A percentile compares a stretch with the other conserved stretches of the same genome.
Conservation (phyloP, 768 basidiomycete genomes). For the Naganishia onofrii region DNA sequence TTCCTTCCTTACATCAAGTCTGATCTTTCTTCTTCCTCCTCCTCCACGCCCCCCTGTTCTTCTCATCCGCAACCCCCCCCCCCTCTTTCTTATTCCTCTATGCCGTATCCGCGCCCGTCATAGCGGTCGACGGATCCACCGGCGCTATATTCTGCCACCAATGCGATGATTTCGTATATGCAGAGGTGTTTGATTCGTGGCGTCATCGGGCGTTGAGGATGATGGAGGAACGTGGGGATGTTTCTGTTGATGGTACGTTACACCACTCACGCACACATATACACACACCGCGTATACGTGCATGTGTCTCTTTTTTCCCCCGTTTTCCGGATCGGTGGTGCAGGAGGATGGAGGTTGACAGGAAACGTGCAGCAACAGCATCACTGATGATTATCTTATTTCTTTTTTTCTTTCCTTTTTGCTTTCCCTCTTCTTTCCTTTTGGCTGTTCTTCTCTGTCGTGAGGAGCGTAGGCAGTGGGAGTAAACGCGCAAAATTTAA, state of each 20-base stretch:
- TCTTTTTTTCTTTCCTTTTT: too few species aligned
- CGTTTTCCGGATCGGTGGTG: too few species aligned
- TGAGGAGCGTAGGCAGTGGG: constrained; percentile 35
- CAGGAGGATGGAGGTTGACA: too few species aligned
- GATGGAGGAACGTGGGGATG: constrained; percentile 60
- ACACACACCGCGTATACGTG: too few species aligned
- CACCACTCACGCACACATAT: too few species aligned
- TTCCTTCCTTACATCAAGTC: neutral
- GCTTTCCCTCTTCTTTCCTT: too few species aligned
- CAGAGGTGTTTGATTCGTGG: constrained; percentile 58
- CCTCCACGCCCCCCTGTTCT: too few species aligned
- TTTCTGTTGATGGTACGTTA: constrained; percentile 22
- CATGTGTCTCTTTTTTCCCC: neutral
- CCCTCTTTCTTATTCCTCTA: too few species aligned
- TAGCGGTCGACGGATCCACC: constrained; percentile 72
- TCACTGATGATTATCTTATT: too few species aligned
- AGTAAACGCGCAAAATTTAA: constrained; percentile 4
- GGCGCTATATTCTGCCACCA: constrained; percentile 71
- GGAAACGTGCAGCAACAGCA: too few species aligned
- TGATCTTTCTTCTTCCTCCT: constrained; percentile 1
- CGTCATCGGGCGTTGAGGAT: constrained; percentile 56
- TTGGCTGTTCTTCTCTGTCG: constrained; percentile 6
- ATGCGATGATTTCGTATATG: constrained; percentile 74
- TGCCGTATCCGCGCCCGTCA: too few species aligned
- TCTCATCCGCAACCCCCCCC: too few species aligned